Evolutionary conservation across 129 eudicot genomes (phyloP).

Genomic region (Pulicaria dysenterica): DNA sequence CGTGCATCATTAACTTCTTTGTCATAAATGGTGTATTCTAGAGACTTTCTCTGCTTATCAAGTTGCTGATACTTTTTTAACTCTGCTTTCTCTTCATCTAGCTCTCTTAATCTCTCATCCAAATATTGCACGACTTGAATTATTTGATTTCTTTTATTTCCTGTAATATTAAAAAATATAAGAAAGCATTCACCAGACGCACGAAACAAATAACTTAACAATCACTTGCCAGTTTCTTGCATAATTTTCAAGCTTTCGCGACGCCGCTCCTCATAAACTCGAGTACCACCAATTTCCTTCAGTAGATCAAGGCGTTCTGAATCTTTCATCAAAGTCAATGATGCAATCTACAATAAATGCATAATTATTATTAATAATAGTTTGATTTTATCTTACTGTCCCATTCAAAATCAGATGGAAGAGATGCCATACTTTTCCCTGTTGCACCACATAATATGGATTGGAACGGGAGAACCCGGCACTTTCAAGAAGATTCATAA

Average conservation of each 20-base stretch:
- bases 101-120: conserved; percentile 89
- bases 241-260: conserved; percentile 98
- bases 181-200: conserved; percentile 25
- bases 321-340: conserved; percentile 94
- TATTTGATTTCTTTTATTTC: conserved; percentile 90
- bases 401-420: conserved; percentile 16
- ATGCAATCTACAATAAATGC: conserved; percentile 63
- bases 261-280: conserved; percentile 94
- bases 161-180: conserved; percentile 38
- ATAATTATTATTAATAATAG: conserved; percentile 19
- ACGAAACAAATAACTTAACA: conserved; percentile 26
- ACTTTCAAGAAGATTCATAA: conserved; percentile 94
- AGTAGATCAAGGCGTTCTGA: conserved; percentile 88
- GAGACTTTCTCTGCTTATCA: conserved; percentile 90
- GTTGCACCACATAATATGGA: conserved; percentile 98
- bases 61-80: conserved; percentile 88
- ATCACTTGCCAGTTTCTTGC: conserved; percentile 93
- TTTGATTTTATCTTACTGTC: not conserved
- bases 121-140: conserved; percentile 95
- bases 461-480: conserved; percentile 99
- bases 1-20: conserved; percentile 88
- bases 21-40: conserved; percentile 88
- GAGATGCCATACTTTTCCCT: conserved; percentile 73
- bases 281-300: conserved; percentile 97
- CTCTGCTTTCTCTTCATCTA: conserved; percentile 98